Evolutionary conservation across 768 basidiomycete species (phyloP), one percentile per base, ranked within the genome.

Genomic region (Termitomyces sp.): DNA sequence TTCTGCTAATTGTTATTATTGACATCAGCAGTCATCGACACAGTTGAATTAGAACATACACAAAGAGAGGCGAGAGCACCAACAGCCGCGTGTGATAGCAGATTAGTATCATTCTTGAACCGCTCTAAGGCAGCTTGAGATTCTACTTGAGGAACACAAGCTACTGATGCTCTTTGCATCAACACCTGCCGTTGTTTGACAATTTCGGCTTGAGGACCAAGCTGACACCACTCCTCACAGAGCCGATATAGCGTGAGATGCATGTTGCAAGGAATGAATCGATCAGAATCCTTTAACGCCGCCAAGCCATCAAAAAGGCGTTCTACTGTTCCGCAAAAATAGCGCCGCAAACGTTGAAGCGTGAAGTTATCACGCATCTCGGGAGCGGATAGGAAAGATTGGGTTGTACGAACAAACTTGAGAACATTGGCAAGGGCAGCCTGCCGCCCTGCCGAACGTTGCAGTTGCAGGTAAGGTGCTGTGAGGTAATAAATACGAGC

Each of bases 161-260:
- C 80, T 0, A 82, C 81, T 10, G 82, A 85, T 73, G 86, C 82
- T 64, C 83, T 84, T 68, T 92, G 86, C 85, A 94, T 94, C 59
- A 82, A 68, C 31, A 84, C 80, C 47, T 88, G 75, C 52, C 91
- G 82, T 57, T 87, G 89, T 71, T 86, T 89, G 43, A 84, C 82
- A n/a, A 77, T 74, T 63, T 94, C 91, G 0, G 85, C 81, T 66
- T 91, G 86, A 36, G 86, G 82, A 5, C 92, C 94, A 50, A 90
- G 79, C 68, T 92, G 87, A 72, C 94, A 96, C 95, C 95, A 97
- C 67, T 95, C 93, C 72, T 96, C 93, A 66, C 93, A 95, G 43
- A 94, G 77, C 38, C 88, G 85, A 73, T 92, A 96, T 37, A 96
- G 74, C 3, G 88, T 82, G 7, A 95, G 80, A 68, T 93, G 86